phyloP scores from a whole-genome alignment of 1,139 yeast genomes.

The Yamadazyma dendronema region DNA sequence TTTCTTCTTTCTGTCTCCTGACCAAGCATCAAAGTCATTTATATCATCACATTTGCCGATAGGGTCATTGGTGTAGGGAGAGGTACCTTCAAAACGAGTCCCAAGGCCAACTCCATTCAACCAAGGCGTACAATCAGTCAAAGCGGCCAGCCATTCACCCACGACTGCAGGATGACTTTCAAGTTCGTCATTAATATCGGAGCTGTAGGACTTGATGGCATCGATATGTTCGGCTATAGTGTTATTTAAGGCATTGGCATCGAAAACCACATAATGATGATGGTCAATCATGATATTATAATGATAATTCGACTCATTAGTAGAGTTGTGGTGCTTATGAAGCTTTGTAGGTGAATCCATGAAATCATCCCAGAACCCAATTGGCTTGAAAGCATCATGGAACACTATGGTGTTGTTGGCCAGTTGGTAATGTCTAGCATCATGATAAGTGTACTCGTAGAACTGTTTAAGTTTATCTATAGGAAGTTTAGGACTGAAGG shows the following conservation, averaged over 20 bases:
- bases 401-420: slow-evolving; percentile 55
- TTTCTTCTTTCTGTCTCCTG: slow-evolving; percentile 49
- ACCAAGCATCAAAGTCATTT: slow-evolving; percentile 60
- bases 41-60: slow-evolving; percentile 67
- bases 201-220: slow-evolving; percentile 64
- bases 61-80: slow-evolving; percentile 45
- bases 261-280: slow-evolving; percentile 88
- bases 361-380: slow-evolving; percentile 60
- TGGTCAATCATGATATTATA: slow-evolving; percentile 81
- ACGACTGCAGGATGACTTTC: slow-evolving; percentile 73
- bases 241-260: slow-evolving; percentile 54
- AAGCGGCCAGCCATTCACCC: slow-evolving; percentile 95
- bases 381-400: slow-evolving; percentile 72
- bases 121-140: slow-evolving; percentile 92
- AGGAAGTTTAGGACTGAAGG: slow-evolving; percentile 66
- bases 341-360: slow-evolving; percentile 21
- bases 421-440: slow-evolving; percentile 41
- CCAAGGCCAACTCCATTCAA: slow-evolving; percentile 89
- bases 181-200: slow-evolving; percentile 45
- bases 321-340: slow-evolving; percentile 20
- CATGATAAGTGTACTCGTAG: slow-evolving; percentile 52
- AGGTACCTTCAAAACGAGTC: slow-evolving; percentile 70
- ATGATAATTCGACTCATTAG: slow-evolving; percentile 40
- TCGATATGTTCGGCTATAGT: slow-evolving; percentile 58
- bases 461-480: slow-evolving; percentile 57